phyloP scores from a whole-genome alignment of 129 eudicot species.

The Mikania micrantha region DNA sequence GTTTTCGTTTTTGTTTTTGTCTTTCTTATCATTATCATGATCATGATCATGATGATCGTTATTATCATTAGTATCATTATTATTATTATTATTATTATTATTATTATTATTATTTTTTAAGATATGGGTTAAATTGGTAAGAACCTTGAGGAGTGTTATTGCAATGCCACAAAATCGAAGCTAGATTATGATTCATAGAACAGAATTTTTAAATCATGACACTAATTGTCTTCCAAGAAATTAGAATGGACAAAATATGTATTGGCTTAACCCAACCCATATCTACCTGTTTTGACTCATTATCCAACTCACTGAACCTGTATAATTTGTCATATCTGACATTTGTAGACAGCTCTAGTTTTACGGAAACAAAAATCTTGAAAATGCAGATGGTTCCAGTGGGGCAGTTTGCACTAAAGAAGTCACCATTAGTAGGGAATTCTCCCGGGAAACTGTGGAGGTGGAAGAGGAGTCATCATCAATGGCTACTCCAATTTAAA shows the following conservation, averaged over 20 bases:
- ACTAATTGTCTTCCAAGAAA: not conserved
- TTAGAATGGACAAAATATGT: not conserved
- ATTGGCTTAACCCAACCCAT: not conserved
- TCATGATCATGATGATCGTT: too few relatives aligned
- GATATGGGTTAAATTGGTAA: not conserved
- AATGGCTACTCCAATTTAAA: constrained; percentile 92
- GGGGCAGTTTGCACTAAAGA: constrained; percentile 71
- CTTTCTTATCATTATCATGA: too few relatives aligned
- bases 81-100: too few relatives aligned
- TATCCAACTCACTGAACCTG: not conserved
- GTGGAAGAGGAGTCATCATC: constrained; percentile 98
- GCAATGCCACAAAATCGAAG: not conserved
- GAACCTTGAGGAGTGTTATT: not conserved
- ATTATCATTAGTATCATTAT: too few relatives aligned
- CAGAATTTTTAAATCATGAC: not conserved
- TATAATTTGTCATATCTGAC: not conserved
- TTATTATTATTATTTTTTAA: too few relatives aligned
- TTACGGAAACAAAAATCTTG: not conserved
- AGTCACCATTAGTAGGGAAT: constrained; percentile 44
- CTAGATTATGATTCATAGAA: not conserved
- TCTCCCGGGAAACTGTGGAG: constrained; percentile 89
- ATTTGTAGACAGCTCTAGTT: not conserved
- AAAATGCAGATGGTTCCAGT: constrained; percentile 75
- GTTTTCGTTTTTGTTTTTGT: too few relatives aligned
- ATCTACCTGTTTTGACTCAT: not conserved